Evolutionary conservation across 2,329 filamentous ascomycete genomes (phyloP).

Genomic region (Rhinocladiella similis): DNA sequence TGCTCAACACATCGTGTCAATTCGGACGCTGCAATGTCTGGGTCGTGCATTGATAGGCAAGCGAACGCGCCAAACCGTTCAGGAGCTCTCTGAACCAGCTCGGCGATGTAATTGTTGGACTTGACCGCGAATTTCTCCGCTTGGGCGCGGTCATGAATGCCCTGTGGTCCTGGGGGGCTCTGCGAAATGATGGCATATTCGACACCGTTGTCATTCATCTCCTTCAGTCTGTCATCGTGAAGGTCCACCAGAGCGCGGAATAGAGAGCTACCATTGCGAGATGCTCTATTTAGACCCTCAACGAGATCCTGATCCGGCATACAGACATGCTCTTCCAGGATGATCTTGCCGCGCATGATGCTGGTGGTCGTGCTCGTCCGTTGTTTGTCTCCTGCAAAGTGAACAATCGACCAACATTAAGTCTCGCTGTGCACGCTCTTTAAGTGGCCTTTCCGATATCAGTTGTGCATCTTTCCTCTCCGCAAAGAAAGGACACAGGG

Average conservation of each 20-base stretch:
- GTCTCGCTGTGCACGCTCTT: no score
- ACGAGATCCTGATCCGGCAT: constrained; percentile 2
- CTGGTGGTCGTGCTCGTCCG: no score
- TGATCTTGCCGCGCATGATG: constrained; percentile 17
- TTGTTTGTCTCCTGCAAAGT: no score
- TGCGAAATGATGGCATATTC: constrained; percentile 29
- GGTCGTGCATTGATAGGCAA: constrained; percentile 39
- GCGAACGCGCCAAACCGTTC: constrained; percentile 49
- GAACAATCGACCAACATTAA: no score
- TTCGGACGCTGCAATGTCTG: constrained; percentile 38
- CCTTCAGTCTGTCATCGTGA: constrained; percentile 5
- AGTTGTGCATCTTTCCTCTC: no score
- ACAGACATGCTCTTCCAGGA: constrained; percentile 19
- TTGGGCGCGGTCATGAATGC: constrained; percentile 19
- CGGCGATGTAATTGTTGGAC: constrained; percentile 28
- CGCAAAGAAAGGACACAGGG: no score
- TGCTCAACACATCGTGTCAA: constrained; percentile 45
- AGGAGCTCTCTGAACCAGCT: constrained; percentile 31
- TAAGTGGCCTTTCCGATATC: no score
- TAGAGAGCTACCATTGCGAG: background rate
- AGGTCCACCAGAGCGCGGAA: constrained; percentile 5
- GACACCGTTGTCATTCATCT: constrained; percentile 29
- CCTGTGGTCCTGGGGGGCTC: constrained; percentile 29
- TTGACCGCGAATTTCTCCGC: constrained; percentile 25
- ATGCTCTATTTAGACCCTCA: background rate